Evolutionary conservation across 495 filamentous ascomycete genomes (phyloP), one percentile per base, ranked within the genome.

Genomic region (Hamigera avellanea): DNA sequence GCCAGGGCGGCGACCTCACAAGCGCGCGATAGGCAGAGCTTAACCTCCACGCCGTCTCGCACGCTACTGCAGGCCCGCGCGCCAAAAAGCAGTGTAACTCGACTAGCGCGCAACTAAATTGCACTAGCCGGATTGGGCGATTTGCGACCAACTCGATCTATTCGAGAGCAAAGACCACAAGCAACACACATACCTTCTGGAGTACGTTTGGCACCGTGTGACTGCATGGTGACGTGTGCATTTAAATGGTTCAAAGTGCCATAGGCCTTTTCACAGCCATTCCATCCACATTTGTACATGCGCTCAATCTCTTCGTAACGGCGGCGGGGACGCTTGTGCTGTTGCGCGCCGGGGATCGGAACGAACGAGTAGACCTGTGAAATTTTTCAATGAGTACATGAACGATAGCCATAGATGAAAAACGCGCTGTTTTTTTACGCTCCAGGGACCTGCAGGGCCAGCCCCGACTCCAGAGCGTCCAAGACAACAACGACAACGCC

Each of bases 251-350:
- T 96, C 38, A 96, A 63, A 16, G 89, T 96, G 38, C 89, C 89
- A 50, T 96, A 96, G 9, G 89, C 89, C 61, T 96, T 96, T 54
- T 96, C 91, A 56, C 91, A 98, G 3, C 88, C 88, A 42, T 95
- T 84, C 84, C 86, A 95, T 8, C 91, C 91, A 62, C 91, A 98
- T 61, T 95, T 95, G 66, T 98, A 98, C 91, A 98, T 98, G 40
- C 91, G 80, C 68, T 98, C 91, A 52, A 98, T 98, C 57, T 98
- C 91, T 64, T 98, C 91, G 50, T 95, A 98, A 21, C 91, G 76
- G 44, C 91, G 75, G 45, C 91, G 78, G 14, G 91, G 91, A 32
- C 91, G 78, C 70, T 98, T 98, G 59, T 96, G 88, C 57, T 98
- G 91, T 52, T 94, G 87, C 19, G 91, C 86, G 35, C 91, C 91